Base-by-base conservation (phyloP, 805 yeast genomes). In the Candida qinlingensis region DNA sequence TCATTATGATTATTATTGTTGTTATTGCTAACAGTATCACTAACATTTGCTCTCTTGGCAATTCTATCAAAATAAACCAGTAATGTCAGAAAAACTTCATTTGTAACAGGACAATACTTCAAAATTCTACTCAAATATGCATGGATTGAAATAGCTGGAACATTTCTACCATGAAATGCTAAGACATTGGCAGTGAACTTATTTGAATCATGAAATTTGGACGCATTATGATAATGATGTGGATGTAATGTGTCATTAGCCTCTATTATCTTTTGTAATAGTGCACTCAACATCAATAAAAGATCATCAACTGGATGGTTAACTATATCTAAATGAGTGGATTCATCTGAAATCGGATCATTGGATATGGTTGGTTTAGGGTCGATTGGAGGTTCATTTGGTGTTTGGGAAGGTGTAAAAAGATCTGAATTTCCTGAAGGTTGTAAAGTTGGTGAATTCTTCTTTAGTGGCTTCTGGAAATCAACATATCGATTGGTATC, bases 41-140 rank as follows among this genome's bases (percentile, higher is more conserved):
- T 71, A 33, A 70, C 76, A 60, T 87, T 85, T 39, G 94, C 89
- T 53, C 87, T 76, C 61, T 87, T 87, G 19, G 96, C 94, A 41
- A 92, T 89, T 53, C 98, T 73, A 68, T 94, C 99, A 69, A 94
- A 90, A 66, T 94, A 94, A 31, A 94, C 97, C 58, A 94, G 73
- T 35, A 94, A 69, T 37, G 96, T 84, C 42, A 94, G 70, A 66
- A 91, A 94, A 34, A 94, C 98, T 64, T 94, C 98, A 67, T 92
- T 92, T 3, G 99, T 91, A n/a, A 94, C 94, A 0, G 99, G 98
- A 66, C 99, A 94, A 69, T 94, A 94, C 67, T 92, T 92, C 64
- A 92, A 79, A 30, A 94, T 92, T 62, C 99, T 81, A 39, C 88
- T 79, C 51, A 94, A 74, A 64, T 94, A 94, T 25, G 96, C 94